Conservation (phyloP, 2,329 filamentous ascomycete species). For the Monosporascus sp. region DNA sequence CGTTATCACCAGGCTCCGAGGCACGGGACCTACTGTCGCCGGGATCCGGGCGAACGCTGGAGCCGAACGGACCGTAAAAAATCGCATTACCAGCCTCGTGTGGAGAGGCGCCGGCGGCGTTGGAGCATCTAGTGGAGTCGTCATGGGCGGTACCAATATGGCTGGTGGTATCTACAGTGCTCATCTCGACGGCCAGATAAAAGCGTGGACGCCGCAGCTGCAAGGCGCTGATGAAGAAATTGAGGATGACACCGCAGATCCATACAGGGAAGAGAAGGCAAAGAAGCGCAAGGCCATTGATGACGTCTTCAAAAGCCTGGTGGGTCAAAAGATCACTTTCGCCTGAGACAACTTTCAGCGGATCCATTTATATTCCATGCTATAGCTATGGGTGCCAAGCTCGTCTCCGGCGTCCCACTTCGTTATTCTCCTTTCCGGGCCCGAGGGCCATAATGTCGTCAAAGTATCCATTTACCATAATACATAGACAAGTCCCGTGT, state of each 20-base stretch:
- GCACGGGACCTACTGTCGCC: constrained; percentile 50
- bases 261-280: constrained; percentile 44
- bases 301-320: constrained; percentile 72
- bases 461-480: too few relatives aligned
- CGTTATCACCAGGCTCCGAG: constrained; percentile 64
- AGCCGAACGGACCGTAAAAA: constrained; percentile 53
- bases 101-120: constrained; percentile 64
- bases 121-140: constrained; percentile 50
- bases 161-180: constrained; percentile 66
- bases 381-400: neutral
- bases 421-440: neutral
- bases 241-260: constrained; percentile 33
- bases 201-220: constrained; percentile 65
- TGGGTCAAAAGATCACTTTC: constrained; percentile 66
- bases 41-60: constrained; percentile 38
- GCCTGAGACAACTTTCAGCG: constrained; percentile 4
- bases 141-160: constrained; percentile 51
- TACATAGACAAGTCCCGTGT: too few relatives aligned
- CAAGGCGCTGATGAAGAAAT: constrained; percentile 45
- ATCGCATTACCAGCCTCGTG: constrained; percentile 66
- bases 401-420: too few relatives aligned
- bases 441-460: neutral
- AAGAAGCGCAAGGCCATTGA: constrained; percentile 75
- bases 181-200: constrained; percentile 78
- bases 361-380: neutral